Conservation (phyloP, 306 rosid species). For the Cercis canadensis region DNA sequence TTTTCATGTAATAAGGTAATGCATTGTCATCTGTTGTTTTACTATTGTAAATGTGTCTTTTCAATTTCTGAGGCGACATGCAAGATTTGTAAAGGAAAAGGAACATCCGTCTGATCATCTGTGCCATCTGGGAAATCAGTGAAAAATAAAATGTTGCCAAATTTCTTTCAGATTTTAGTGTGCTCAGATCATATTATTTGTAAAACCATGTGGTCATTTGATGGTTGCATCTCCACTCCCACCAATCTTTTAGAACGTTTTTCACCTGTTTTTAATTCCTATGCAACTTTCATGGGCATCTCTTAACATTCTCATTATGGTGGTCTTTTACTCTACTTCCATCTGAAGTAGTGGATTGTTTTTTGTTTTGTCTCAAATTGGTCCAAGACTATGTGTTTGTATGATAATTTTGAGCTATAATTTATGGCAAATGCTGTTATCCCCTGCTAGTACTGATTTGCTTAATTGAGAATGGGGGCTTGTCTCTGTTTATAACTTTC, state of each 20-base stretch:
- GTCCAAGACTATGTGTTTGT: no score
- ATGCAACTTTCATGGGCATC: neutral
- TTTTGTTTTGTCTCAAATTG: neutral
- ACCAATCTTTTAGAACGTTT: neutral
- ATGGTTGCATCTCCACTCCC: neutral
- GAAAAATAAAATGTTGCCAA: neutral
- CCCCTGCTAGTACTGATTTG: no score
- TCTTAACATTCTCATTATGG: neutral
- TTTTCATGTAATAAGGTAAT: neutral
- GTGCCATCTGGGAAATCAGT: constrained; percentile 1
- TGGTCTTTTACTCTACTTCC: constrained; percentile 1
- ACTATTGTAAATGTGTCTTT: neutral
- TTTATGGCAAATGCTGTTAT: no score
- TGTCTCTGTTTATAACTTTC: no score
- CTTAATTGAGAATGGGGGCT: no score
- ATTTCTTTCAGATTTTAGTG: neutral
- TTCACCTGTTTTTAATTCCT: neutral
- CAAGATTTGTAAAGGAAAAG: neutral
- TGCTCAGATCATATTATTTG: neutral
- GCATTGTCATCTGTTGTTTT: neutral
- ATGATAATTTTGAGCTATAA: no score
- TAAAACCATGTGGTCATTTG: neutral
- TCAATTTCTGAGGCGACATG: neutral
- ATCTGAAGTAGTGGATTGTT: neutral
- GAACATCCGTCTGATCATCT: neutral